Base-by-base conservation (phyloP, 1,284 basidiomycete genomes). In the Trametes sp. region DNA sequence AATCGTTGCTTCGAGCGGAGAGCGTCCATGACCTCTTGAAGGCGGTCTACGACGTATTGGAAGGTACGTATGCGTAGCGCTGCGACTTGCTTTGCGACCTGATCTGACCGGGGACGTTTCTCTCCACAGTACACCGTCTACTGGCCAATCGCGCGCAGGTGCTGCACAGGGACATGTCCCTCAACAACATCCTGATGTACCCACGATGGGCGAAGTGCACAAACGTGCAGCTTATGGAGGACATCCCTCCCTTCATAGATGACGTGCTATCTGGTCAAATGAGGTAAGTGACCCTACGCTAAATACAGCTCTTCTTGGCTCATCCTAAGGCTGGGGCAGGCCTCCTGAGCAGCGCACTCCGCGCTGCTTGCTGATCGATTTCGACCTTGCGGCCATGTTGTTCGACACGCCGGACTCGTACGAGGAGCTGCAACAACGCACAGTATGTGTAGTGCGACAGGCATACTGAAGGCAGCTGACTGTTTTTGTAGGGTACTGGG, bases 121-220 rank as follows among this genome's bases (percentile, higher is more conserved):
- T 28, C 8, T 29, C 2, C 4, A 1, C 26, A 64, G 63, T 61
- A 0, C 63, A 64, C 23, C 58, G 63, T 1, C 54, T 38, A 2
- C 6, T 64, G 2, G 36, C 44, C 1, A 10, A 9, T 1, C n/a
- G 29, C 0, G 44, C 50, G 2, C 50, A 19, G 1, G 28, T 63
- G 0, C 28, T 63, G 10, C 62, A 63, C 48, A 49, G 62, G n/a
- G 62, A 63, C 28, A 63, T 63, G 54, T 56, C 53, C 5, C 38
- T 63, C 16, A 31, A 36, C 21, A 60, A 63, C 36, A 54, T 60
- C 29, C 52, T 64, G 14, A 57, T 61, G 54, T 64, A 64, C 23
- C 62, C 62, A 1, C 35, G 42, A 10, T 51, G 29, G 26, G 51
- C 41, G 23, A n/a, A 36, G 8, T 41, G 50, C n/a, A 16, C 42